phyloP scores from a whole-genome alignment of 352 stramenopile species.

The Pythium aquatile region DNA sequence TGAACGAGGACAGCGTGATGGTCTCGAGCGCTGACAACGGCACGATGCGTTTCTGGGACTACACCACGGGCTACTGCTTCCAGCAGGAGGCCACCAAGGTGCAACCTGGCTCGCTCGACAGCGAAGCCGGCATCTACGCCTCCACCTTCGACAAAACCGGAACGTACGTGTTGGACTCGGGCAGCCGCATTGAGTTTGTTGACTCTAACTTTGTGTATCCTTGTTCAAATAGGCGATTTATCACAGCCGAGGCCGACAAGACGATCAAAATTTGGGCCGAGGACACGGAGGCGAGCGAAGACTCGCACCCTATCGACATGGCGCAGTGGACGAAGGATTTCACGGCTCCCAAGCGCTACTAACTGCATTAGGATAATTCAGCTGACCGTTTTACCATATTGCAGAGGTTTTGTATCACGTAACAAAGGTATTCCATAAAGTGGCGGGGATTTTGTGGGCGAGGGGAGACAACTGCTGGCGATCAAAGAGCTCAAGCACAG shows the following conservation, averaged over 20 bases:
- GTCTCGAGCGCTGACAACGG: conserved; percentile 97
- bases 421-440: conserved; percentile 28
- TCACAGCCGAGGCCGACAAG: conserved; percentile 99
- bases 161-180: conserved; percentile 43
- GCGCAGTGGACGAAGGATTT: conserved; percentile 95
- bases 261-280: conserved; percentile 99
- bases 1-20: conserved; percentile 98
- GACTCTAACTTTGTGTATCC: neutral
- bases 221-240: conserved; percentile 83
- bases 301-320: conserved; percentile 98
- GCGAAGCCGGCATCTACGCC: conserved; percentile 97
- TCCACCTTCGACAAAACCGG: conserved; percentile 97
- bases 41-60: conserved; percentile 99
- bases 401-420: conserved; percentile 15
- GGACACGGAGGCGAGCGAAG: conserved; percentile 92
- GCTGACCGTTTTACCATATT: conserved; percentile 5
- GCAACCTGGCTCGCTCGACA: conserved; percentile 96
- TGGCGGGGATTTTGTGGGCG: conserved; percentile 24
- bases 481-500: neutral
- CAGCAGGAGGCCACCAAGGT: conserved; percentile 94
- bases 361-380: conserved; percentile 25
- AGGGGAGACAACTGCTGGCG: conserved; percentile 6
- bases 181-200: conserved; percentile 2
- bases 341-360: conserved; percentile 80
- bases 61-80: conserved; percentile 97